phyloP scores from a whole-genome alignment of 2,329 filamentous ascomycete genomes.

The Aspergillus bombycis region DNA sequence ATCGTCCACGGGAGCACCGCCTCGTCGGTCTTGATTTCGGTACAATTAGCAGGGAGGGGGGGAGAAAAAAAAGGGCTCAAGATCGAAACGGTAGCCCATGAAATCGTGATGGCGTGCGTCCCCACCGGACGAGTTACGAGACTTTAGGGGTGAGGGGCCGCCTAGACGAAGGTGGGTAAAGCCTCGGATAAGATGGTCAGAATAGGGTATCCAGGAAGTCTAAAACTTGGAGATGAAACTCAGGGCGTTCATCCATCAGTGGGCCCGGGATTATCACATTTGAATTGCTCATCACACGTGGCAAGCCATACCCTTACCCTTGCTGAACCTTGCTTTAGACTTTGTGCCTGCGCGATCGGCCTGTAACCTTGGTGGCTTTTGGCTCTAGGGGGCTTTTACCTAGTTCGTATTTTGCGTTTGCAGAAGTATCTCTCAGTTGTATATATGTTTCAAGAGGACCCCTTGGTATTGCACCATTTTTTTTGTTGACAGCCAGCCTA shows the following conservation, averaged over 20 bases:
- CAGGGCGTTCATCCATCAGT: not conserved
- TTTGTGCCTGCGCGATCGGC: not conserved
- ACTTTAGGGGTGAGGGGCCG: not conserved
- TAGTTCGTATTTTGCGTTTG: not conserved
- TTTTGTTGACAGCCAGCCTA: not conserved
- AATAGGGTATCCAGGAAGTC: not conserved
- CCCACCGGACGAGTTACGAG: not conserved
- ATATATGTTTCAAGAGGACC: not conserved
- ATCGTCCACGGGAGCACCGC: not conserved
- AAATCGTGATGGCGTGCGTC: not conserved
- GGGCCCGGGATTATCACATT: not conserved
- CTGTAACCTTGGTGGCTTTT: not conserved
- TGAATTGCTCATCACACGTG: not conserved
- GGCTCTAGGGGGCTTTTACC: not conserved
- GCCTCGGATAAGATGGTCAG: not conserved
- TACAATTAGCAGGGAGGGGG: not conserved
- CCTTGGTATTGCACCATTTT: not conserved
- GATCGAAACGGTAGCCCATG: not conserved
- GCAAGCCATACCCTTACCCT: not conserved
- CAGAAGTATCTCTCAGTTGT: not conserved
- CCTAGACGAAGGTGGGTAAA: not conserved
- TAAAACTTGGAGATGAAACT: not conserved
- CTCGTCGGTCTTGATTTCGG: not conserved
- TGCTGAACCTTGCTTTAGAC: not conserved
- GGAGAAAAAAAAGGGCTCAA: not conserved